A percentile compares a stretch with the other conserved stretches of the same genome.
Conservation (phyloP, 768 basidiomycete genomes). For the Tephrocybe sp. region DNA sequence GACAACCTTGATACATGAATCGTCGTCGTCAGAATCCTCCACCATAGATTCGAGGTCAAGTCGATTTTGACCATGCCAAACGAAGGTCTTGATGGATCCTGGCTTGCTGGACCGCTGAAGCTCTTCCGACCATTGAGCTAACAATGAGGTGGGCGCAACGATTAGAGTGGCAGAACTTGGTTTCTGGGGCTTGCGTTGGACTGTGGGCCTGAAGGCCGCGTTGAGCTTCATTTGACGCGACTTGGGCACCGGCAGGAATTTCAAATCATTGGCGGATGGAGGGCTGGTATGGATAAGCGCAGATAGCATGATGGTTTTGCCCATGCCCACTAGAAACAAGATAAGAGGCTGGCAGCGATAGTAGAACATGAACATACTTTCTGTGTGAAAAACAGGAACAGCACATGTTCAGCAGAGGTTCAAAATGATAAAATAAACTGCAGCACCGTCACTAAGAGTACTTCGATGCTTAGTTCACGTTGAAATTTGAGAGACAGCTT, state of each 20-base stretch:
- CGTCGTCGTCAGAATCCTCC: slow-evolving; percentile 51
- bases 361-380: slow-evolving; percentile 19
- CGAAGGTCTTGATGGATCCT: slow-evolving; percentile 59
- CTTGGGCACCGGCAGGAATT: slow-evolving; percentile 32
- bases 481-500: slow-evolving; percentile 26
- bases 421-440: neutral
- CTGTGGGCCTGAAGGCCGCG: slow-evolving; percentile 54
- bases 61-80: slow-evolving; percentile 91
- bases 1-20: slow-evolving; percentile 67
- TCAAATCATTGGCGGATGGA: slow-evolving; percentile 38
- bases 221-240: slow-evolving; percentile 62
- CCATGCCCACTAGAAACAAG: slow-evolving; percentile 78
- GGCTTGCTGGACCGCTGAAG: slow-evolving; percentile 79
- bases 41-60: slow-evolving; percentile 63
- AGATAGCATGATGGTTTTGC: slow-evolving; percentile 92
- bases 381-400: slow-evolving; percentile 7
- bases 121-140: slow-evolving; percentile 94
- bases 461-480: neutral
- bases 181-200: slow-evolving; percentile 29
- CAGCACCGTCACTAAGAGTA: slow-evolving; percentile 15
- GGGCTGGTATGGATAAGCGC: slow-evolving; percentile 83
- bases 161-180: slow-evolving; percentile 74
- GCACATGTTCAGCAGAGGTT: slow-evolving; percentile 1
- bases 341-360: slow-evolving; percentile 1
- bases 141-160: slow-evolving; percentile 87